These are phyloP conservation scores for Leucocoprinus sp. DNA, from an alignment of 768 basidiomycete genomes.

Conservation along the genomic window DNA sequence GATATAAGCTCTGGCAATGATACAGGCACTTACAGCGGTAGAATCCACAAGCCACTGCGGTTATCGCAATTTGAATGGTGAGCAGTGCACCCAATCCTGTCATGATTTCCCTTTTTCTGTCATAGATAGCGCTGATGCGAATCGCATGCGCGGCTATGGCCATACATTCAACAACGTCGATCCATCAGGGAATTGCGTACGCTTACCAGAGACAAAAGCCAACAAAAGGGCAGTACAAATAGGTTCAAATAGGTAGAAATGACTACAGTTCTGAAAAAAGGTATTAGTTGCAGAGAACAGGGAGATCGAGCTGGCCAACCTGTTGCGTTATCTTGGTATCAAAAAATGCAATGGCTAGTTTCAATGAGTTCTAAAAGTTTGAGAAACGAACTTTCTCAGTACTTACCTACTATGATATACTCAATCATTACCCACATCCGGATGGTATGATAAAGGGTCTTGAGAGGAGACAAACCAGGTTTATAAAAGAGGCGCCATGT, in stretches of 20 bases:
- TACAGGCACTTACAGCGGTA: conserved; percentile 48
- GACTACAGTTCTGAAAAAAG: conserved; percentile 32
- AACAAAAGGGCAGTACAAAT: conserved; percentile 78
- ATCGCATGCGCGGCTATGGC: conserved; percentile 58
- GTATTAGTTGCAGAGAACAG: conserved; percentile 18
- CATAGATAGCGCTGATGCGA: conserved; percentile 73
- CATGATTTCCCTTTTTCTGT: conserved; percentile 50
- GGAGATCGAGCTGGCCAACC: conserved; percentile 27
- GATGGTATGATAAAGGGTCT: conserved; percentile 68
- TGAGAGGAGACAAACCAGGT: conserved; percentile 69
- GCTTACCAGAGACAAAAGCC: conserved; percentile 54
- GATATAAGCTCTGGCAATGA: conserved; percentile 2
- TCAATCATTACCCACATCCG: conserved; percentile 73
- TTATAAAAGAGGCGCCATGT: conserved; percentile 64
- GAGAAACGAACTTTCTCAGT: not conserved
- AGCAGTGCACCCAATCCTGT: conserved; percentile 48
- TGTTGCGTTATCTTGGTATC: conserved; percentile 57
- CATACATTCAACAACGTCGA: conserved; percentile 3
- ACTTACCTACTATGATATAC: conserved; percentile 64
- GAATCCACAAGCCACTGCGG: conserved; percentile 71
- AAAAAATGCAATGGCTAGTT: conserved; percentile 75
- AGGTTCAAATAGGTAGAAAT: conserved; percentile 80
- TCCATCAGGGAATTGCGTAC: not conserved
- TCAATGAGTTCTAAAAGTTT: conserved; percentile 3
- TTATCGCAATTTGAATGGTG: conserved; percentile 61